These are phyloP conservation scores for Tolypocladium ophioglossoides DNA, from an alignment of 2,329 filamentous ascomycete genomes.

Conservation along the genomic window DNA sequence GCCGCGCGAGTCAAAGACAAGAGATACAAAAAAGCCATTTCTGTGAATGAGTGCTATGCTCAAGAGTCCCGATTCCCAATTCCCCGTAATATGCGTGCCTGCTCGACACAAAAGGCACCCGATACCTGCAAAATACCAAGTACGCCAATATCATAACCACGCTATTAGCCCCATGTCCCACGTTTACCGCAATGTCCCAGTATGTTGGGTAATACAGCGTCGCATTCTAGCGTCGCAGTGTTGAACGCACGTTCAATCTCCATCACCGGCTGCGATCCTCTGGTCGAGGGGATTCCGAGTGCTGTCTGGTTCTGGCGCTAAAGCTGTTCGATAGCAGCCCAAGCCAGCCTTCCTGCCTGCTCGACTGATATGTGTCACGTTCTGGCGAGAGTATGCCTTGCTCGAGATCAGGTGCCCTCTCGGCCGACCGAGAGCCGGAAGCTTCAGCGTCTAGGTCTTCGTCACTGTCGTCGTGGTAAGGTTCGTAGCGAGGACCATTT, in stretches of 20 bases:
- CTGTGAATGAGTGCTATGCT: conserved; percentile 1
- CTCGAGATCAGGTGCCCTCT: conserved; percentile 29
- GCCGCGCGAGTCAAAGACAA: neutral
- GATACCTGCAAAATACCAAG: conserved; percentile 1
- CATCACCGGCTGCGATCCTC: conserved; percentile 12
- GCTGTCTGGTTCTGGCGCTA: conserved; percentile 6
- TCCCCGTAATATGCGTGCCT: neutral
- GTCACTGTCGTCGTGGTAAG: conserved; percentile 42
- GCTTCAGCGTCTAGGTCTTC: conserved; percentile 30
- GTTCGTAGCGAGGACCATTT: conserved; percentile 41
- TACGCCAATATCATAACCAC: conserved; percentile 4
- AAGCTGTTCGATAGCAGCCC: conserved; percentile 23
- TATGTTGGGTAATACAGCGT: no score
- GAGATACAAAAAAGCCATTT: neutral
- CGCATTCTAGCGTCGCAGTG: neutral
- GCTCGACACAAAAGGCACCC: neutral
- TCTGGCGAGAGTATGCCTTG: conserved; percentile 23
- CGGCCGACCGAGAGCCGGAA: conserved; percentile 18
- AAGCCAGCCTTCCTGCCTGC: conserved; percentile 25
- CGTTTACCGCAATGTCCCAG: neutral
- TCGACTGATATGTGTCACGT: conserved; percentile 9
- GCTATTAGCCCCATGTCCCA: neutral
- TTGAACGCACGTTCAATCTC: neutral
- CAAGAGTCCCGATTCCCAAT: neutral
- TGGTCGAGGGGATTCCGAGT: conserved; percentile 11